These are phyloP conservation scores for Monilinia fructigena DNA, from an alignment of 2,329 filamentous ascomycete genomes.

Conservation along the genomic window DNA sequence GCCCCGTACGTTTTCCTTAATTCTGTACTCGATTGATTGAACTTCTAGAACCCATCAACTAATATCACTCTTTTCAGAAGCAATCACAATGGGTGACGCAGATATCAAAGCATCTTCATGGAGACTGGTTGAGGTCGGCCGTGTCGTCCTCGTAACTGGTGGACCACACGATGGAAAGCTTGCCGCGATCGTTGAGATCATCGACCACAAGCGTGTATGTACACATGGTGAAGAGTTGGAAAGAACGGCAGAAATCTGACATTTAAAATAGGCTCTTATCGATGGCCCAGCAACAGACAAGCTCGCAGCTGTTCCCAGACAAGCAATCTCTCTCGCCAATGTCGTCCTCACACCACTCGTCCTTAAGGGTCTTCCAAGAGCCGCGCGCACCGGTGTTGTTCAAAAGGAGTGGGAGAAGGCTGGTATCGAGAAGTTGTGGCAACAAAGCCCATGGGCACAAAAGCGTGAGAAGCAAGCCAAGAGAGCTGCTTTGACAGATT, in stretches of 20 bases:
- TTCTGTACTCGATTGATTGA: constrained; percentile 23
- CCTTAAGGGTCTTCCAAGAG: constrained; percentile 82
- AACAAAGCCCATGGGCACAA: constrained; percentile 90
- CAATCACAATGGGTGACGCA: constrained; percentile 77
- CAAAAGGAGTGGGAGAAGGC: constrained; percentile 88
- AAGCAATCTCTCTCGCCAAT: constrained; percentile 77
- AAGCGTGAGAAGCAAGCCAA: constrained; percentile 81
- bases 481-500: constrained; percentile 92
- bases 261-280: constrained; percentile 73
- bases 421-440: constrained; percentile 91
- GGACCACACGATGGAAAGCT: constrained; percentile 81
- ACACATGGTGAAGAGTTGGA: constrained; percentile 28
- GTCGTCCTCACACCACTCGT: constrained; percentile 87
- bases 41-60: constrained; percentile 18
- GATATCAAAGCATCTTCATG: constrained; percentile 79
- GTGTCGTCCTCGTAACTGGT: constrained; percentile 85
- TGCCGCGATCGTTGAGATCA: constrained; percentile 96
- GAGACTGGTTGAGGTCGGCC: constrained; percentile 95
- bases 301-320: constrained; percentile 79
- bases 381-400: constrained; percentile 76
- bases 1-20: constrained; percentile 37
- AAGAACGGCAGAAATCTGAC: constrained; percentile 33
- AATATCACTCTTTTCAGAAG: constrained; percentile 45
- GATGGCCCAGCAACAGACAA: constrained; percentile 87
- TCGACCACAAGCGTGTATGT: constrained; percentile 99